Percentiles rank a stretch among this genome's conserved stretches.
Conservation (phyloP, 768 basidiomycete species). For the Pleurotus tuoliensis region DNA sequence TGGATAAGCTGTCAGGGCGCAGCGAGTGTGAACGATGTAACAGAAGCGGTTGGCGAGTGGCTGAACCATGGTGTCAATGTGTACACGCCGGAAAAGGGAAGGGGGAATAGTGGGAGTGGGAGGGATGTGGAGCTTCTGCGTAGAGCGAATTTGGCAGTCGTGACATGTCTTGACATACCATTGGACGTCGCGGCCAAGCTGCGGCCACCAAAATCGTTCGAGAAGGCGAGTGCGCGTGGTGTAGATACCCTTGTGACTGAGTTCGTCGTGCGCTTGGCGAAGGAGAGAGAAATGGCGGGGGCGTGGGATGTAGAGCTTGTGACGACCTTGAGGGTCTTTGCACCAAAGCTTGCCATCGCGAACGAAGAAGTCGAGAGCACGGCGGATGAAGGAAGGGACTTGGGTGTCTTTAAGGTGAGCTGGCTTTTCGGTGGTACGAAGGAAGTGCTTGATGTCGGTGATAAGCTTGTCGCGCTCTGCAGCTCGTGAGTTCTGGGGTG, state of each 20-base stretch:
- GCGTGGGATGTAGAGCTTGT: constrained; percentile 19
- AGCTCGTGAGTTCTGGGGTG: not conserved
- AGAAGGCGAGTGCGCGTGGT: constrained; percentile 14
- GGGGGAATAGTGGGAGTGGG: constrained; percentile 19
- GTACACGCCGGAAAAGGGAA: constrained; percentile 17
- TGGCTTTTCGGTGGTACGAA: not conserved
- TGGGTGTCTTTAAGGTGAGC: not conserved
- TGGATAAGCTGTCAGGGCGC: constrained; percentile 27
- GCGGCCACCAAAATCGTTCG: constrained; percentile 29
- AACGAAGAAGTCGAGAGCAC: not conserved
- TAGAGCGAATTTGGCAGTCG: constrained; percentile 22
- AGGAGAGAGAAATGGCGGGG: constrained; percentile 15
- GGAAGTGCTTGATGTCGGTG: not conserved
- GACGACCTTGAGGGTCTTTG: constrained; percentile 13
- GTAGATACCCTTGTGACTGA: constrained; percentile 24
- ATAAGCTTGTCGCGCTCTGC: not conserved
- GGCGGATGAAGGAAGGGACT: not conserved
- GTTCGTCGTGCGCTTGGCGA: constrained; percentile 18
- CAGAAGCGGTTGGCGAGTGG: constrained; percentile 12
- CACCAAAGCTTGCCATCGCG: constrained; percentile 16
- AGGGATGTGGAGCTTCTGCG: constrained; percentile 15
- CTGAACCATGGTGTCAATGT: too few species aligned
- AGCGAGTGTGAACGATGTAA: constrained; percentile 33
- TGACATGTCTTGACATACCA: constrained; percentile 25
- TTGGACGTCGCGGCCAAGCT: constrained; percentile 16